These are phyloP conservation scores for Bremia lactucae DNA, from an alignment of 352 stramenopile genomes.

Conservation along the genomic window DNA sequence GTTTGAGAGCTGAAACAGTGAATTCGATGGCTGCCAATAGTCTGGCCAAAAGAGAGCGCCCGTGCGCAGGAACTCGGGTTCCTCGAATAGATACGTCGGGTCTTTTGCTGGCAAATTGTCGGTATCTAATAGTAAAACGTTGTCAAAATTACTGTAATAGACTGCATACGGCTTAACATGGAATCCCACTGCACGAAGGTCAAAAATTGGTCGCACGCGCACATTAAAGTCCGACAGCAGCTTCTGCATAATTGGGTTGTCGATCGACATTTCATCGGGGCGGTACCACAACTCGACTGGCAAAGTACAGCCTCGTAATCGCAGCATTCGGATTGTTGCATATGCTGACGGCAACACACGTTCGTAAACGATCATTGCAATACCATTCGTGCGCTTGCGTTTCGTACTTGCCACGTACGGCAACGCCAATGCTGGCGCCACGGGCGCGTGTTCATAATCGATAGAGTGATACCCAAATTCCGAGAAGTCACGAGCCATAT, in stretches of 20 bases:
- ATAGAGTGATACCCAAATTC: conserved; percentile 65
- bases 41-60: conserved; percentile 83
- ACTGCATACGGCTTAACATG: conserved; percentile 79
- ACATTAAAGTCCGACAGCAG: conserved; percentile 64
- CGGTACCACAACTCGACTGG: conserved; percentile 81
- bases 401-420: conserved; percentile 31
- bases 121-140: conserved; percentile 69
- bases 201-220: conserved; percentile 70
- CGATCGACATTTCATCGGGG: conserved; percentile 76
- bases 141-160: conserved; percentile 83
- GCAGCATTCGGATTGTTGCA: conserved; percentile 67
- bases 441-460: conserved; percentile 53
- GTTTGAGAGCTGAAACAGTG: conserved; percentile 69
- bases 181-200: conserved; percentile 61
- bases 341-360: conserved; percentile 68
- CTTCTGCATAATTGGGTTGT: conserved; percentile 67
- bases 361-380: conserved; percentile 83
- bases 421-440: conserved; percentile 61
- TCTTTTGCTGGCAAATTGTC: conserved; percentile 77
- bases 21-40: conserved; percentile 75
- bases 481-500: conserved; percentile 76
- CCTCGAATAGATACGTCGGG: conserved; percentile 77
- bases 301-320: conserved; percentile 62
- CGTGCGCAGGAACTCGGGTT: conserved; percentile 57
- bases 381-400: conserved; percentile 48